Evolutionary conservation across 1,139 yeast species (phyloP), one percentile per base, ranked within the genome.

Genomic region (Debaryomyces sp.): DNA sequence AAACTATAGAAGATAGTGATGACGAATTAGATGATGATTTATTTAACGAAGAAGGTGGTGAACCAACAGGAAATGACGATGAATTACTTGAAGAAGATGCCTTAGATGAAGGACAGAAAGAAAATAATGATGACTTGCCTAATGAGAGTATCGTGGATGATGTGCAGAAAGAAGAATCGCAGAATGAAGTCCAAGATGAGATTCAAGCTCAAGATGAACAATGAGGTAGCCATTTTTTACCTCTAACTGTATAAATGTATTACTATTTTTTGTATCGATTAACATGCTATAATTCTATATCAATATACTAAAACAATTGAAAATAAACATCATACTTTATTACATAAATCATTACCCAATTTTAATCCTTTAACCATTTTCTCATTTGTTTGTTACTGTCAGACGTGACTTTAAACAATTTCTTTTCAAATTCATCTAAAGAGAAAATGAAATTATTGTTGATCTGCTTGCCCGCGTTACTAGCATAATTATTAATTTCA

Each of bases 401-500:
- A 50, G 86, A 82, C 2, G 90, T 78, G 6, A 69, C 63, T 54
- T 75, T 80, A 66, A 81, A 89, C 47, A 89, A 59, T 41, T 66
- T 67, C 62, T 80, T 81, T 60, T 90, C 97, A 63, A 81, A 87
- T 59, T 85, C 94, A 61, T 91, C 97, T 54, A 90, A 71, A 12
- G 85, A 82, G 53, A 79, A 72, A 47, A 87, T 60, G 56, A 89
- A 87, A 36, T 78, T 81, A 46, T 70, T 71, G 50, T 67, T 73
- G 15, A 74, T 60, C 54, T 68, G 75, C 47, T 72, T 74, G 51
- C 66, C 64, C 32, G 82, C 74, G 54, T 84, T 84, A 50, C 77
- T 79, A 2, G 96, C 92, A 59, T 76, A 81, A 60, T 86, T 91
- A 60, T 85, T 84, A 38, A 91, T 82, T 58, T 82, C 87, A 52